Conservation (phyloP, 2,329 filamentous ascomycete genomes). For the Curvularia lunata region DNA sequence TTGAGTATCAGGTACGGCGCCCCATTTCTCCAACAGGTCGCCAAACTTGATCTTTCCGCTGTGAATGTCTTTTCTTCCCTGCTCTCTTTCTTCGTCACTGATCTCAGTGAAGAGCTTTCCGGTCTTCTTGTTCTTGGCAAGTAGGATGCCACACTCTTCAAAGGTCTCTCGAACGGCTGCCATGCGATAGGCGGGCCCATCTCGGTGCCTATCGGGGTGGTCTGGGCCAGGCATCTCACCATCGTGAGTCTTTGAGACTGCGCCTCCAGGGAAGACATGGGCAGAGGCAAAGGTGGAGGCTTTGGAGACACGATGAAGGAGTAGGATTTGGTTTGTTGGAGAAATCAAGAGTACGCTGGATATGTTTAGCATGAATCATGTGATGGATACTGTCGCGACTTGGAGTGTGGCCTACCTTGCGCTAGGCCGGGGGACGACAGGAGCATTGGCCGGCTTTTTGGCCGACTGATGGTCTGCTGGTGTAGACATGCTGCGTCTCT, state of each 20-base stretch:
- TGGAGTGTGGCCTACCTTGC: conserved; percentile 58
- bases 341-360: conserved; percentile 82
- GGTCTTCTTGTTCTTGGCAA: conserved; percentile 64
- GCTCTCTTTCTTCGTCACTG: conserved; percentile 64
- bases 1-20: conserved; percentile 69
- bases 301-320: conserved; percentile 83
- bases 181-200: conserved; percentile 76
- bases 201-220: conserved; percentile 67
- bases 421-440: conserved; percentile 65
- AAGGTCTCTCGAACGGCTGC: conserved; percentile 91
- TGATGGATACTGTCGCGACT: background rate
- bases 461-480: conserved; percentile 40
- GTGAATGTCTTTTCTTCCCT: conserved; percentile 73
- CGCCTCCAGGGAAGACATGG: conserved; percentile 94
- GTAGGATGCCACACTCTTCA: conserved; percentile 89
- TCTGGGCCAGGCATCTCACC: conserved; percentile 62
- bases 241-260: conserved; percentile 78
- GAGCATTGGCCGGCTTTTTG: conserved; percentile 44
- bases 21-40: conserved; percentile 66
- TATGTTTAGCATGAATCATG: conserved; percentile 2
- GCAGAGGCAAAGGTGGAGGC: conserved; percentile 87
- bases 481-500: conserved; percentile 40
- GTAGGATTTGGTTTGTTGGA: conserved; percentile 81
- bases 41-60: conserved; percentile 67
- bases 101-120: conserved; percentile 66